A percentile compares a stretch with the other conserved stretches of the same genome.
phyloP scores from a whole-genome alignment of 2,329 filamentous ascomycete genomes.

The Trichophyton mentagrophytes region DNA sequence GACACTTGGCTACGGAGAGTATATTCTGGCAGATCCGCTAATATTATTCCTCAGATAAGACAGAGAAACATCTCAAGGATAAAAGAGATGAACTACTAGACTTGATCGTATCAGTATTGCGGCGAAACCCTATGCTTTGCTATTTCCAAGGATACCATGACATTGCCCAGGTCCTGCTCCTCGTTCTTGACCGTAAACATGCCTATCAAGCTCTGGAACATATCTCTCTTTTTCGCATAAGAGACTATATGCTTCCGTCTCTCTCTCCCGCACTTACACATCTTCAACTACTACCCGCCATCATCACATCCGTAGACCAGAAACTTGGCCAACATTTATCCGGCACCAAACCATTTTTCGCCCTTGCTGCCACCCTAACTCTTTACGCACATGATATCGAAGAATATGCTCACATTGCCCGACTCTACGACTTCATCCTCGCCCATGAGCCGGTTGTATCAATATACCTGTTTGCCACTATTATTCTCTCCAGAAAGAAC shows the following conservation, averaged over 20 bases:
- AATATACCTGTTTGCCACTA: conserved; percentile 83
- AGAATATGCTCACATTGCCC: conserved; percentile 73
- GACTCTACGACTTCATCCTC: conserved; percentile 84
- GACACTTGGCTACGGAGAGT: no score
- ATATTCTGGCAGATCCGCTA: no score
- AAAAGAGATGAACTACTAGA: conserved; percentile 66
- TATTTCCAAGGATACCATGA: conserved; percentile 99
- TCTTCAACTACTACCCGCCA: conserved; percentile 72
- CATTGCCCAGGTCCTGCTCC: conserved; percentile 86
- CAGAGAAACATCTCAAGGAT: conserved; percentile 52
- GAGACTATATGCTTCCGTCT: conserved; percentile 93
- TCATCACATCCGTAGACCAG: conserved; percentile 61
- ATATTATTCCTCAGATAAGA: conserved; percentile 43
- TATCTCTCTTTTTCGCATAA: conserved; percentile 79
- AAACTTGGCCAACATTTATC: conserved; percentile 63
- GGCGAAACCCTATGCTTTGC: conserved; percentile 67
- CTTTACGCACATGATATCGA: conserved; percentile 95
- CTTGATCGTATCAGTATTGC: conserved; percentile 69
- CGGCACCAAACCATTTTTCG: conserved; percentile 75
- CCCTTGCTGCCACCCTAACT: conserved; percentile 81
- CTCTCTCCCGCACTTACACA: conserved; percentile 70
- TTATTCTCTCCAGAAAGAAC: conserved; percentile 64
- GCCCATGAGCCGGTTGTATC: conserved; percentile 77
- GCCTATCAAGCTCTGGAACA: conserved; percentile 56
- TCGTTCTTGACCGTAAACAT: conserved; percentile 57